These are phyloP conservation scores for Agrocybe pediades DNA, from an alignment of 768 basidiomycete species.

Conservation along the genomic window DNA sequence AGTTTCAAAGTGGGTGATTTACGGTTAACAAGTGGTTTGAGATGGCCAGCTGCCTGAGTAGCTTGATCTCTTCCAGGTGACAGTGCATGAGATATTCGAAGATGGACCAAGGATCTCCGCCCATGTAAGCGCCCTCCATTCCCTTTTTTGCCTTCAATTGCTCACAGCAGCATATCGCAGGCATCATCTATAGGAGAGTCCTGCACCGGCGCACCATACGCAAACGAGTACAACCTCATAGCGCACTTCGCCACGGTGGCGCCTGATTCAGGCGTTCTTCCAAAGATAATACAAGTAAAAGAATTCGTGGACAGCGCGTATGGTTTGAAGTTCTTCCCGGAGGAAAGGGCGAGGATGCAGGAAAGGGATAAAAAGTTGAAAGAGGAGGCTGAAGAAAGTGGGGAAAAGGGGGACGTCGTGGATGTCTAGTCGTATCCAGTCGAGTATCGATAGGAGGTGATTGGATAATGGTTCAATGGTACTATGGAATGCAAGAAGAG, in stretches of 20 bases:
- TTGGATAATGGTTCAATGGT: too few relatives aligned
- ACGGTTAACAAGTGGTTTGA: too few relatives aligned
- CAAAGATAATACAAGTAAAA: slow-evolving; percentile 26
- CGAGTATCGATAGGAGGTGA: too few relatives aligned
- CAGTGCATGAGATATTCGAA: slow-evolving; percentile 33
- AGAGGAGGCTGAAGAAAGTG: too few relatives aligned
- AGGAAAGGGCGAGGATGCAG: background rate
- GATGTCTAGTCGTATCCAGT: too few relatives aligned
- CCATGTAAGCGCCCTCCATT: slow-evolving; percentile 26
- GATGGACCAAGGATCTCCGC: slow-evolving; percentile 29
- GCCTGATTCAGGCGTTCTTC: slow-evolving; percentile 6
- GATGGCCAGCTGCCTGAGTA: background rate
- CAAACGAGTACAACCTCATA: slow-evolving; percentile 26
- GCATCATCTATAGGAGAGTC: slow-evolving; percentile 27
- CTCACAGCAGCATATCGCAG: slow-evolving; percentile 9
- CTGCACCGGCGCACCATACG: slow-evolving; percentile 23
- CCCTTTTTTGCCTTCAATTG: background rate
- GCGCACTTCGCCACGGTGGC: slow-evolving; percentile 17
- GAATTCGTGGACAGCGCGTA: slow-evolving; percentile 29
- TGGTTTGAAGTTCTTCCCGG: slow-evolving; percentile 1
- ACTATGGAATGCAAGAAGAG: too few relatives aligned
- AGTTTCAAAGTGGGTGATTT: background rate
- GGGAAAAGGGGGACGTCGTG: too few relatives aligned
- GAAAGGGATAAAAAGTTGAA: background rate
- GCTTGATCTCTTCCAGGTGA: slow-evolving; percentile 20